phyloP scores from a whole-genome alignment of 2,329 filamentous ascomycete species.

The Colletotrichum lupini region DNA sequence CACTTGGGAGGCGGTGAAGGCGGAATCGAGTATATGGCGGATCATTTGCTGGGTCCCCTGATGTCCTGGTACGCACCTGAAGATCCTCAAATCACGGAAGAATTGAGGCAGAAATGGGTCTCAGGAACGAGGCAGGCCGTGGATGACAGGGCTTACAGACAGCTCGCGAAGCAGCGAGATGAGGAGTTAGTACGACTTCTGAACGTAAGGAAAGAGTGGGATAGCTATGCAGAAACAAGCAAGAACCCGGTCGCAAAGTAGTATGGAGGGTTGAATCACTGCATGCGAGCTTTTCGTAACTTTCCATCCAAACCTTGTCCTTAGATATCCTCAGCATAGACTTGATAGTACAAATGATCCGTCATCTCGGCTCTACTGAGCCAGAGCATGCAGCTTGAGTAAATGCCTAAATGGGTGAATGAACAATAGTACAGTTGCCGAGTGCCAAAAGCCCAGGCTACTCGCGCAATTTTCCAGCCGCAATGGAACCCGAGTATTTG shows the following conservation, averaged over 20 bases:
- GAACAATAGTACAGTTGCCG: no score
- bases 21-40: slow-evolving; percentile 36
- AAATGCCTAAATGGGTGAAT: no score
- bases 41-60: slow-evolving; percentile 30
- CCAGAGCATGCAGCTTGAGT: no score
- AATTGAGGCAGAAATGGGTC: slow-evolving; percentile 27
- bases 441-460: no score
- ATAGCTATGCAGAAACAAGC: slow-evolving; percentile 1
- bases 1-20: slow-evolving; percentile 38
- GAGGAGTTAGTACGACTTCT: slow-evolving; percentile 22
- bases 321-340: no score
- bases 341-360: no score
- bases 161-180: slow-evolving; percentile 17
- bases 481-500: no score
- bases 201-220: slow-evolving; percentile 23
- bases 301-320: no score
- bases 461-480: no score
- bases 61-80: slow-evolving; percentile 31
- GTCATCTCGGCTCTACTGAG: no score
- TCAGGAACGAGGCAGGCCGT: slow-evolving; percentile 14
- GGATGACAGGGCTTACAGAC: slow-evolving; percentile 15
- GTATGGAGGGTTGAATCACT: no score
- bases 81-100: slow-evolving; percentile 13
- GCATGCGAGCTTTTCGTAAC: no score
- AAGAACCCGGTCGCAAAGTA: neutral